These are phyloP conservation scores for Fusarium praegraminearum DNA, from an alignment of 2,329 filamentous ascomycete genomes.

Conservation along the genomic window DNA sequence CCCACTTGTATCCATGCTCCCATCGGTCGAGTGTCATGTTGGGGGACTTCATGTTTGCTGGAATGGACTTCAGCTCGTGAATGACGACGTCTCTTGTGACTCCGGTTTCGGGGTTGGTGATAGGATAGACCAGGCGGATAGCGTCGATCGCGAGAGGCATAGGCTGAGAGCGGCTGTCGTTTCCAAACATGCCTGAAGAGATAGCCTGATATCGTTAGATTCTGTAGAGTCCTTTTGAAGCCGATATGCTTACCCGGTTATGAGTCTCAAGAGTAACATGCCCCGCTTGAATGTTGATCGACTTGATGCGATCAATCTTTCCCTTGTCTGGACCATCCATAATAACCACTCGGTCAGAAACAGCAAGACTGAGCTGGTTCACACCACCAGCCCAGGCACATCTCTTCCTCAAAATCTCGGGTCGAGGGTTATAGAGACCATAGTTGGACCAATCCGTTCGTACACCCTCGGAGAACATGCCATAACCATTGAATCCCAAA, in stretches of 20 bases:
- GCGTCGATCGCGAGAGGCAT: conserved; percentile 73
- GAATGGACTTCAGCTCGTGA: conserved; percentile 72
- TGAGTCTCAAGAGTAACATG: conserved; percentile 71
- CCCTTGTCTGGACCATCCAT: conserved; percentile 83
- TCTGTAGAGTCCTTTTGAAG: neutral
- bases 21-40: conserved; percentile 58
- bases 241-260: conserved; percentile 68
- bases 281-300: conserved; percentile 66
- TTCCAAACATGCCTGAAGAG: conserved; percentile 49
- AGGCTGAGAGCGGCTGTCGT: conserved; percentile 47
- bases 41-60: conserved; percentile 59
- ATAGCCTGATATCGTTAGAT: conserved; percentile 45
- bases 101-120: conserved; percentile 75
- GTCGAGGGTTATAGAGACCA: conserved; percentile 47
- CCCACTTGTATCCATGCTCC: conserved; percentile 58
- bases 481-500: conserved; percentile 72
- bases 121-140: conserved; percentile 84
- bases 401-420: conserved; percentile 56
- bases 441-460: conserved; percentile 54
- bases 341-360: conserved; percentile 84
- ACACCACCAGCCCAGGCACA: conserved; percentile 68
- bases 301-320: conserved; percentile 79
- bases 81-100: conserved; percentile 79
- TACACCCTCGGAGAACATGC: conserved; percentile 59
- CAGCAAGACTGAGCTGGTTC: conserved; percentile 70